A percentile compares a stretch with the other conserved stretches of the same genome.
Conservation (phyloP, 139 green algal genomes). For the Edaphochlamys debaryana region DNA sequence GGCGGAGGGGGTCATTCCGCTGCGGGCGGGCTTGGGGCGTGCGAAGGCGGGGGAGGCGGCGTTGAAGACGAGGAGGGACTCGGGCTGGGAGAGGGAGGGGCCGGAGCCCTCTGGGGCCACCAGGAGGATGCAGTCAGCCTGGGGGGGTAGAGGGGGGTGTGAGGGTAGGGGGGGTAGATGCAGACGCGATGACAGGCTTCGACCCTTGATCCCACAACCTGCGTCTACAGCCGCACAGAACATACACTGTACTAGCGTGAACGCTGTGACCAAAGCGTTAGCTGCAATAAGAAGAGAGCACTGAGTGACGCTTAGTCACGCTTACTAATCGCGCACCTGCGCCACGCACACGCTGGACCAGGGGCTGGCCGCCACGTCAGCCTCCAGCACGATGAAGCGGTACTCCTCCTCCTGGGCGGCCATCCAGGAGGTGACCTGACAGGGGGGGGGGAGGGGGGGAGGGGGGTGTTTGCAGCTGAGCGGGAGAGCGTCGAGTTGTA, state of each 20-base stretch:
- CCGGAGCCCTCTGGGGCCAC: slow-evolving; percentile 54
- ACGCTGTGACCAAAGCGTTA: too few relatives aligned
- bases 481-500: not conserved
- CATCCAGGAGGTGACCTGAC: slow-evolving; percentile 85
- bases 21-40: slow-evolving; percentile 1
- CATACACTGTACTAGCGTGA: too few relatives aligned
- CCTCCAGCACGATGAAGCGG: slow-evolving; percentile 84
- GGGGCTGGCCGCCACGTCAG: slow-evolving; percentile 56
- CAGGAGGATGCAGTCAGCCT: slow-evolving; percentile 67
- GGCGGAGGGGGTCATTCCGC: not conserved
- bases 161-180: not conserved
- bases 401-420: slow-evolving; percentile 80
- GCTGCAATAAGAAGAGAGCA: too few relatives aligned
- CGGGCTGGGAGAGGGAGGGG: slow-evolving; percentile 40
- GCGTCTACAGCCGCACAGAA: too few relatives aligned
- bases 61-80: slow-evolving; percentile 49
- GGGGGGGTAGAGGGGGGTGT: not conserved
- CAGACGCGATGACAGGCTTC: too few relatives aligned
- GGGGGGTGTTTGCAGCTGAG: too few relatives aligned
- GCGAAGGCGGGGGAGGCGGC: slow-evolving; percentile 26
- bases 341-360: slow-evolving; percentile 78
- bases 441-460: not conserved
- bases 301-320: too few relatives aligned
- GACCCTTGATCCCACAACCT: too few relatives aligned
- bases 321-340: too few relatives aligned